These are phyloP conservation scores for Podila epicladia DNA, from an alignment of 192 early-diverging fungal species.

Conservation along the genomic window DNA sequence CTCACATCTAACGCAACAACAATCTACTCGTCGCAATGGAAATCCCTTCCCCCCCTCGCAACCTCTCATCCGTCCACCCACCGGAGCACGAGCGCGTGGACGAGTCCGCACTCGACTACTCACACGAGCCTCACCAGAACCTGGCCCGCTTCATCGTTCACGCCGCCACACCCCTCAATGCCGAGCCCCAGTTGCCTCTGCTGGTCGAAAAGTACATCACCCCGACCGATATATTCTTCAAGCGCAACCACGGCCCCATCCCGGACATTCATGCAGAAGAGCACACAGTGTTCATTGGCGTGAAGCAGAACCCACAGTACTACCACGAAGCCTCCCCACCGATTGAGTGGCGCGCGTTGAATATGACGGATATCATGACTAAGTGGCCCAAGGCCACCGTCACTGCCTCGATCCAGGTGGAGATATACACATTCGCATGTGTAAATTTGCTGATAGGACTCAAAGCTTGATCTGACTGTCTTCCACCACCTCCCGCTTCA, in stretches of 20 bases:
- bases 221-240: slow-evolving; percentile 80
- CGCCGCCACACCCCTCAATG: slow-evolving; percentile 84
- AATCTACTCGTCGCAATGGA: not conserved
- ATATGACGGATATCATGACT: slow-evolving; percentile 52
- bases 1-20: not conserved
- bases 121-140: slow-evolving; percentile 78
- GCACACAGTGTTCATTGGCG: slow-evolving; percentile 70
- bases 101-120: slow-evolving; percentile 56
- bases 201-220: slow-evolving; percentile 77
- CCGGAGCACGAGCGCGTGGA: slow-evolving; percentile 23
- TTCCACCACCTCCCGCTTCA: too few species aligned
- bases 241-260: slow-evolving; percentile 91
- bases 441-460: not conserved
- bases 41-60: not conserved
- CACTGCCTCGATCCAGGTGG: slow-evolving; percentile 42
- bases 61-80: slow-evolving; percentile 1
- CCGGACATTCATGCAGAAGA: slow-evolving; percentile 70
- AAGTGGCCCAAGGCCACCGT: slow-evolving; percentile 45
- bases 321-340: not conserved
- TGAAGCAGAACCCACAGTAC: slow-evolving; percentile 7
- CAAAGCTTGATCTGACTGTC: not conserved
- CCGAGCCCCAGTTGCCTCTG: slow-evolving; percentile 73
- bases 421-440: too few species aligned
- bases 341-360: slow-evolving; percentile 31
- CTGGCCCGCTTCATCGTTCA: slow-evolving; percentile 69